Evolutionary conservation across 2,329 filamentous ascomycete species (phyloP).

Genomic region (Laburnicola sp.): DNA sequence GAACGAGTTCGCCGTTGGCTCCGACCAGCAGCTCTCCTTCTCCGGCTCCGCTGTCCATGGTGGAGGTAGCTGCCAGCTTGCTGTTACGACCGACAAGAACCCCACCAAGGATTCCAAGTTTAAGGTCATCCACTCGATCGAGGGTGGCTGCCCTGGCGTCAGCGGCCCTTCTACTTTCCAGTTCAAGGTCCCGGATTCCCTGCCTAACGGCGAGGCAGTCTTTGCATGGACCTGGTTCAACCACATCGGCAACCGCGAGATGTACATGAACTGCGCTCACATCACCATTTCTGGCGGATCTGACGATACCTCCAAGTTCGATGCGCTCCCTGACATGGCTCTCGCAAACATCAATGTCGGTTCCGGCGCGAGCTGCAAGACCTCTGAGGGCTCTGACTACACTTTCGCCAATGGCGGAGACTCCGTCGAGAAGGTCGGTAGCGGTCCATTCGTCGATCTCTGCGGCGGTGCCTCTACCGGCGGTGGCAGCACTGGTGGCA

Average conservation of each 20-base stretch:
- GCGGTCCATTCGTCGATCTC: conserved; percentile 28
- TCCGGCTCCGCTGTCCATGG: conserved; percentile 77
- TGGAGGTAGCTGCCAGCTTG: conserved; percentile 87
- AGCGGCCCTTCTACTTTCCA: conserved; percentile 61
- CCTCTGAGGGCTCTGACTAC: conserved; percentile 48
- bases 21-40: conserved; percentile 65
- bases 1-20: conserved; percentile 64
- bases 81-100: conserved; percentile 68
- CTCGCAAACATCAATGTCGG: conserved; percentile 64
- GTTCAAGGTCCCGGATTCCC: conserved; percentile 70
- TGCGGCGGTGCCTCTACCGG: conserved; percentile 24
- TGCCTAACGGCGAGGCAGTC: conserved; percentile 75
- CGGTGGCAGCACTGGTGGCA: neutral
- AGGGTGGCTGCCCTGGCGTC: conserved; percentile 79
- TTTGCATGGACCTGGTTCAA: conserved; percentile 96
- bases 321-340: conserved; percentile 72
- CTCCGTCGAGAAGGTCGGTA: conserved; percentile 46
- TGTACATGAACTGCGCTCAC: conserved; percentile 95
- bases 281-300: conserved; percentile 63
- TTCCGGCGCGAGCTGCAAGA: conserved; percentile 53
- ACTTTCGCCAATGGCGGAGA: conserved; percentile 68
- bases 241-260: conserved; percentile 76
- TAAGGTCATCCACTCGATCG: conserved; percentile 87
- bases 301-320: conserved; percentile 57
- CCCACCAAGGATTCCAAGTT: conserved; percentile 61